Conservation (phyloP, 1,139 yeast genomes). For the Candida sp. region DNA sequence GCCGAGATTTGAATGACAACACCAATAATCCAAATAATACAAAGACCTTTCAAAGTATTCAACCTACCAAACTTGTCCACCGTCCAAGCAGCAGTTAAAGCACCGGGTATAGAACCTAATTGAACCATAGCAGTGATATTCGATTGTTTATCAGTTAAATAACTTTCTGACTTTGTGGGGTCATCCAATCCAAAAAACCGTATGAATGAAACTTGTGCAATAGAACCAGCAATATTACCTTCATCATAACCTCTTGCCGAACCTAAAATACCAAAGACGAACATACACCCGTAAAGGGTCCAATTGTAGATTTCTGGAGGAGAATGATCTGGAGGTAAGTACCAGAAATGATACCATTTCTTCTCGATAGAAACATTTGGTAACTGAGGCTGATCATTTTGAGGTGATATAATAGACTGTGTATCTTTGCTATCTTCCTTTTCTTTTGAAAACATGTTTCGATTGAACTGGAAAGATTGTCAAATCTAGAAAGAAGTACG, state of each 20-base stretch:
- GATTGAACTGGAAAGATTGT: not conserved
- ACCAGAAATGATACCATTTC: slow-evolving; percentile 3
- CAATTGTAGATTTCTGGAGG: slow-evolving; percentile 50
- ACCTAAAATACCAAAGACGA: slow-evolving; percentile 57
- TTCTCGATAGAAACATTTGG: not conserved
- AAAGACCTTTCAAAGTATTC: slow-evolving; percentile 45
- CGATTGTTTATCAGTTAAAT: slow-evolving; percentile 47
- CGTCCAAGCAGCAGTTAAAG: slow-evolving; percentile 44
- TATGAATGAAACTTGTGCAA: slow-evolving; percentile 43
- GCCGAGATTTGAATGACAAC: slow-evolving; percentile 49
- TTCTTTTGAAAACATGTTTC: not conserved
- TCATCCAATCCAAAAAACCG: slow-evolving; percentile 45
- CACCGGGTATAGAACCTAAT: slow-evolving; percentile 58
- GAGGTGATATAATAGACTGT: slow-evolving; percentile 1
- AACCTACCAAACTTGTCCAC: slow-evolving; percentile 57
- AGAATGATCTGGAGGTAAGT: slow-evolving; percentile 23
- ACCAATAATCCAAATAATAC: slow-evolving; percentile 43
- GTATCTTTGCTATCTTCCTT: slow-evolving; percentile 2
- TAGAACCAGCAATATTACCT: slow-evolving; percentile 44
- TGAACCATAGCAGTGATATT: slow-evolving; percentile 64
- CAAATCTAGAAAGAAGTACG: not conserved
- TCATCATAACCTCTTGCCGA: slow-evolving; percentile 63
- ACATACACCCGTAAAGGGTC: slow-evolving; percentile 43
- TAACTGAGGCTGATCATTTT: not conserved
- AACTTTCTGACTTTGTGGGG: slow-evolving; percentile 25